Evolutionary conservation across 2,329 filamentous ascomycete genomes (phyloP), one percentile per base, ranked within the genome.

Genomic region (Trichocomaceae sp.): DNA sequence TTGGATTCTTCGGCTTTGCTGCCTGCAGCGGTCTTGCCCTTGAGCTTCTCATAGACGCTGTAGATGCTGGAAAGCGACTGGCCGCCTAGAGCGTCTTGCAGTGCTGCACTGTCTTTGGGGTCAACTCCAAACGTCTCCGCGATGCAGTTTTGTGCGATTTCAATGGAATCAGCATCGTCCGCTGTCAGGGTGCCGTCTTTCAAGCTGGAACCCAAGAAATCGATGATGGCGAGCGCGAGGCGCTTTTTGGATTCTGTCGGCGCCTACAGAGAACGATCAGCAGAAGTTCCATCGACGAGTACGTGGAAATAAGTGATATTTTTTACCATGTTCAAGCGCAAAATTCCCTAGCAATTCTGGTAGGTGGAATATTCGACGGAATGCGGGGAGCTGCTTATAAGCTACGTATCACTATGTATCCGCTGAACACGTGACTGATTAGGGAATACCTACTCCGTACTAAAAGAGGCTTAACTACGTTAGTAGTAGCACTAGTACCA

Each of bases 51-150:
- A 75, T 96, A 97, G 61, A 96, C 90, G 68, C 84, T 84, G 80
- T 95, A 99, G 76, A 99, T 95, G 72, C 86, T 85, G 58, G 90
- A 80, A 58, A 99, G 85, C 70, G 86, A 91, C 77, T 97, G 90
- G 61, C 85, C 82, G 66, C 90, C 91, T 61, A 95, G 79, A 62
- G 91, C 90, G 62, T 88, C 83, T 61, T 83, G 77, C 64, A 92
- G 78, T 64, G 89, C 85, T 54, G 81, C 77, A 66, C 83, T 79
- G 74, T 95, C 85, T 59, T 80, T 76, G n/a, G 89, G 83, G 74
- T 97, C 90, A 66, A 99, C 87, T 73, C 95, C 90, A 83, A 97
- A 99, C 63, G 87, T 87, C 71, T 97, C 92, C 63, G 86, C 83
- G 72, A 99, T 97, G 77, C 92, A 96, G 76, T 91, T 91, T 69